phyloP scores from a whole-genome alignment of 2,329 filamentous ascomycete genomes.

The Neonectria magnoliae region DNA sequence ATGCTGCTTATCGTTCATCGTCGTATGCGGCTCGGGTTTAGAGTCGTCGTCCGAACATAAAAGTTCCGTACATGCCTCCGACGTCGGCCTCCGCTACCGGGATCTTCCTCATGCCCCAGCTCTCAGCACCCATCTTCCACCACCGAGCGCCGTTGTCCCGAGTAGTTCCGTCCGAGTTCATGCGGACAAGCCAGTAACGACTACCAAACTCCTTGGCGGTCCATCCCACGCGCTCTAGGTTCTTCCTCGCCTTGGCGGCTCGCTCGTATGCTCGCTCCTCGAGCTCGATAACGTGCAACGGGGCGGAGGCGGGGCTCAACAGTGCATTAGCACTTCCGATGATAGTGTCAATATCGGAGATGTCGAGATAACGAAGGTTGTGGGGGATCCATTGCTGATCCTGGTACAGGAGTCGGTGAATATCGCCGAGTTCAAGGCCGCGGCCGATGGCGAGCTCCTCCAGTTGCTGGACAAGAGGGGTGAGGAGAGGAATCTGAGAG shows the following conservation, averaged over 20 bases:
- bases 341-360: conserved; percentile 71
- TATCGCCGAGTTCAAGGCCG: conserved; percentile 70
- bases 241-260: conserved; percentile 70
- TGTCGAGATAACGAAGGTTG: conserved; percentile 78
- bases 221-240: conserved; percentile 74
- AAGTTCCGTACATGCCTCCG: conserved; percentile 88
- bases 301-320: conserved; percentile 68
- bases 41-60: conserved; percentile 70
- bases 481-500: conserved; percentile 70
- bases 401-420: conserved; percentile 71
- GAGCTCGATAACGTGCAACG: conserved; percentile 81
- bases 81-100: conserved; percentile 93
- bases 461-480: conserved; percentile 72
- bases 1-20: conserved; percentile 53
- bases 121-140: conserved; percentile 88
- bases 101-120: conserved; percentile 89
- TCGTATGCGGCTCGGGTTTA: conserved; percentile 46
- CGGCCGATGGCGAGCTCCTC: conserved; percentile 81
- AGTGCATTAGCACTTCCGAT: conserved; percentile 68
- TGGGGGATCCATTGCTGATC: conserved; percentile 59
- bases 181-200: conserved; percentile 73
- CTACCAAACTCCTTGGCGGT: conserved; percentile 74
- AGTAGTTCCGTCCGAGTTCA: conserved; percentile 49
- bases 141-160: conserved; percentile 62
- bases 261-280: conserved; percentile 73